phyloP scores from a whole-genome alignment of 2,329 filamentous ascomycete genomes.

The Microcera coccophila region DNA sequence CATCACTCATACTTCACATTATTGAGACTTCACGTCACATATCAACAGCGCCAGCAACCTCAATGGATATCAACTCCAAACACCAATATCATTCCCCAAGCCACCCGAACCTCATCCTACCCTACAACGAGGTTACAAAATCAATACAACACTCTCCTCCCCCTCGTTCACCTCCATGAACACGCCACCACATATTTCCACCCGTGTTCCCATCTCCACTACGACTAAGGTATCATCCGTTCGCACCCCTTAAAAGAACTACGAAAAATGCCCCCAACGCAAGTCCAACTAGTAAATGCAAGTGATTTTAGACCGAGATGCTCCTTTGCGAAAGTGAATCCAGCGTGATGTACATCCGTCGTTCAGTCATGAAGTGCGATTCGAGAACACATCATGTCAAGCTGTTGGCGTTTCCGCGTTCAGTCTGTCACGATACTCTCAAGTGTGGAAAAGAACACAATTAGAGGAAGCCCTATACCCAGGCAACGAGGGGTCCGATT shows the following conservation, averaged over 20 bases:
- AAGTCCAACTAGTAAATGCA: conserved; percentile 21
- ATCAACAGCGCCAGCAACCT: no score
- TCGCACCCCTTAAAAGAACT: conserved; percentile 12
- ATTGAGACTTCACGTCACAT: no score
- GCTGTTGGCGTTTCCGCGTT: conserved; percentile 8
- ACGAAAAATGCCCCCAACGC: conserved; percentile 6
- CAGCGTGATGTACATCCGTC: conserved; percentile 27
- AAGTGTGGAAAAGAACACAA: background rate
- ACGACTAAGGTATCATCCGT: conserved; percentile 13
- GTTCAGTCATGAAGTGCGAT: conserved; percentile 22
- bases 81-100: background rate
- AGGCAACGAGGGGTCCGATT: background rate
- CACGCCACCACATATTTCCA: background rate
- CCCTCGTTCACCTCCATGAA: background rate
- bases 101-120: background rate
- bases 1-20: no score
- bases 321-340: conserved; percentile 17
- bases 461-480: no score
- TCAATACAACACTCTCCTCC: background rate
- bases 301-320: conserved; percentile 18
- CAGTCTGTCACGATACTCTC: background rate
- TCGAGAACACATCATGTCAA: background rate
- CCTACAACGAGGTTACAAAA: background rate
- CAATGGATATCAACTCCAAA: background rate
- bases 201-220: background rate